Base-by-base conservation (phyloP, 306 rosid genomes). In the Lathyrus oleraceus region DNA sequence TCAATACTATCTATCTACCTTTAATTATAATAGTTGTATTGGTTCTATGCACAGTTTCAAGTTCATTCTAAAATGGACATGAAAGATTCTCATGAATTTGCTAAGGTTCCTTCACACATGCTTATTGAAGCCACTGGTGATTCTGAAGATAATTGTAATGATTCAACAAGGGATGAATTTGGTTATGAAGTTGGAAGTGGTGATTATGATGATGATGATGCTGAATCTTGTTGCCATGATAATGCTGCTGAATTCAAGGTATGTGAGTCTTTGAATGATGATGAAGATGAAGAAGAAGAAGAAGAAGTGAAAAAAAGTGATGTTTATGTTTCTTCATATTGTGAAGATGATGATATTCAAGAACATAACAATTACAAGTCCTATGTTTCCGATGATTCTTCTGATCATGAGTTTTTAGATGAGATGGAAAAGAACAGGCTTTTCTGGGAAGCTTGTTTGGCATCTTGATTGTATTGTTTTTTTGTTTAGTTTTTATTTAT, bases 381-480 rank as follows among this genome's bases (percentile, higher is more conserved):
- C 0, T 58, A 68, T 59, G 92, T 68, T 15, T 82, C 95, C 61
- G 83, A 72, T 21, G 92, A 72, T 27, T 90, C 89, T 75, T 89
- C 96, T 35, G 78, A 85, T 0, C 65, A 75, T 27, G 83, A 83
- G 78, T 43, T 65, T 69, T 6, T 81, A 77, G 89, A 87, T 79
- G 99, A 91, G 86, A 77, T 66, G 84, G 99, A 95, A 72, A 89
- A 83, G 85, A 95, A 77, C 78, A 81, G 79, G 84, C 63, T 71
- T 0, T 95, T 95, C 73, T 95, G 99, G 99, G 99, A 95, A 80
- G 74, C 96, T 76, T 95, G 99, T 66, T 78, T 95, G 85, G 95
- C 95, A 13, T 91, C 99, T 10, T 94, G 61, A 82, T 23, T 39
- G 8, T 28, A 27, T 21, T 66, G 15, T 54, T 16, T 0, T 25